Evolutionary conservation across 352 stramenopile genomes (phyloP).

Genomic region (Plasmopara muralis): DNA sequence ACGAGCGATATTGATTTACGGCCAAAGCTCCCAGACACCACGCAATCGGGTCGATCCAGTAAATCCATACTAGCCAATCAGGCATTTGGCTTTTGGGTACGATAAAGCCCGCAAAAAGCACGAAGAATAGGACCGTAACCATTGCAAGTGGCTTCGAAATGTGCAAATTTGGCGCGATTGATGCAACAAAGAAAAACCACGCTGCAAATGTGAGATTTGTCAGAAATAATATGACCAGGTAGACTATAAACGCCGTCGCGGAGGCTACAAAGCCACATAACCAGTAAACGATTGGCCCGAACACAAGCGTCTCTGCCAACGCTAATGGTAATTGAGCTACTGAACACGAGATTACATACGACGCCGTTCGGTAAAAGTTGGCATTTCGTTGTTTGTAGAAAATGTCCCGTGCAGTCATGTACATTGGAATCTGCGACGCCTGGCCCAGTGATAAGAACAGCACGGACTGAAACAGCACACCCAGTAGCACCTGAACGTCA

Average conservation of each 20-base stretch:
- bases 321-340: conserved; percentile 57
- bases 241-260: conserved; percentile 32
- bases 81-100: conserved; percentile 39
- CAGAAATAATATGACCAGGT: conserved; percentile 35
- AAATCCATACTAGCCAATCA: conserved; percentile 39
- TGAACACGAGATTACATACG: conserved; percentile 49
- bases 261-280: conserved; percentile 49
- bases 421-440: conserved; percentile 60
- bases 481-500: conserved; percentile 42
- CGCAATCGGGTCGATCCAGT: conserved; percentile 46
- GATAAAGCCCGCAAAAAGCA: conserved; percentile 52
- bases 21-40: conserved; percentile 33
- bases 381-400: conserved; percentile 80
- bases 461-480: conserved; percentile 67
- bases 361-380: conserved; percentile 72
- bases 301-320: conserved; percentile 59
- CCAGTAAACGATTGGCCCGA: conserved; percentile 78
- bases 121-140: conserved; percentile 30
- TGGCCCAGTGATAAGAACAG: conserved; percentile 73
- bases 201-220: conserved; percentile 34
- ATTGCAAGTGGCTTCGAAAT: conserved; percentile 33
- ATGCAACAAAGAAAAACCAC: conserved; percentile 47
- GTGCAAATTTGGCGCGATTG: conserved; percentile 23
- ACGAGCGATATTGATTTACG: conserved; percentile 29
- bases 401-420: conserved; percentile 51